Percentiles rank a stretch among this genome's conserved stretches.
phyloP scores from a whole-genome alignment of 2,329 filamentous ascomycete species.

The Diaporthe citri region DNA sequence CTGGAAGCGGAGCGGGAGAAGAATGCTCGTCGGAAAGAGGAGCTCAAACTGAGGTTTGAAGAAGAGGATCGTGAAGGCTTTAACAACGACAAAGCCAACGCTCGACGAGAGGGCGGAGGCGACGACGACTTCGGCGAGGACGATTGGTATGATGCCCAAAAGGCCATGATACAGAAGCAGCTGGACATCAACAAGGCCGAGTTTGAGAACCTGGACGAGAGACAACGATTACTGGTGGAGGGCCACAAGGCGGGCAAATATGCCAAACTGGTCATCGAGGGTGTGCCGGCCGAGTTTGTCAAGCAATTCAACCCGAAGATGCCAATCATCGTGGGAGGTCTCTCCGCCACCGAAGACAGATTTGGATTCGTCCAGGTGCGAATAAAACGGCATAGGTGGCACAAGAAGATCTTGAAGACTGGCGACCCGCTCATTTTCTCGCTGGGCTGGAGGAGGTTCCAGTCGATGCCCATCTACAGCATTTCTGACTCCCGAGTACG shows the following conservation, averaged over 20 bases:
- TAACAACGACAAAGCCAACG: constrained; percentile 87
- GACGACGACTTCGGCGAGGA: constrained; percentile 93
- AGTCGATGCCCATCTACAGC: constrained; percentile 91
- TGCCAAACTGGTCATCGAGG: constrained; percentile 88
- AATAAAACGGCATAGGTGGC: constrained; percentile 98
- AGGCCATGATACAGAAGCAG: constrained; percentile 94
- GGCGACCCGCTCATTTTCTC: constrained; percentile 98
- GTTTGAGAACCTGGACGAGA: constrained; percentile 87
- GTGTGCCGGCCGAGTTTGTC: constrained; percentile 92
- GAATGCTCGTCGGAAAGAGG: constrained; percentile 93
- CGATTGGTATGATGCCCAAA: constrained; percentile 98
- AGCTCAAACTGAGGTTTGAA: constrained; percentile 93
- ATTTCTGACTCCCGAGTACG: constrained; percentile 93
- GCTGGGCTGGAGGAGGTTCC: constrained; percentile 95
- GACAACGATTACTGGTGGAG: constrained; percentile 85
- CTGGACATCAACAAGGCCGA: constrained; percentile 96
- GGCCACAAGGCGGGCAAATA: constrained; percentile 94
- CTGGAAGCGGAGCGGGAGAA: constrained; percentile 91
- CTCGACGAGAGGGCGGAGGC: constrained; percentile 75
- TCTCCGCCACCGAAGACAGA: constrained; percentile 92
- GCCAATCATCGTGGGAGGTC: constrained; percentile 90
- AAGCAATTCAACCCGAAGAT: constrained; percentile 83
- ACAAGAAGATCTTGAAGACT: constrained; percentile 99
- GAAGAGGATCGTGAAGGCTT: constrained; percentile 98
- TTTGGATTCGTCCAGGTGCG: constrained; percentile 96